phyloP scores from a whole-genome alignment of 2,329 filamentous ascomycete genomes.

The Penicillium sp. region DNA sequence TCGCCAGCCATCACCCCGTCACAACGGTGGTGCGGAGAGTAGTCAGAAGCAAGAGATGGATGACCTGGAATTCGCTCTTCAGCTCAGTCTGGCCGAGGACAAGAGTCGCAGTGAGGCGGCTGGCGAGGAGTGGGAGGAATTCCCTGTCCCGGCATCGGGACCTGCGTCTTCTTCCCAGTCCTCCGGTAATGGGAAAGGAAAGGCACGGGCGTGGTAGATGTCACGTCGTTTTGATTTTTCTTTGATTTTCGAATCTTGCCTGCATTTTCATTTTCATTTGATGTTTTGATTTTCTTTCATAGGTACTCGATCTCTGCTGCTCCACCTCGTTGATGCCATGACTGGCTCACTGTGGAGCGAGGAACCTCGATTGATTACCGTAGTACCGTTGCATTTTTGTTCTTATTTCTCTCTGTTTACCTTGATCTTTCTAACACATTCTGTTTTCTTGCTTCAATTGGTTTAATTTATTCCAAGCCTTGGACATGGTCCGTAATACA shows the following conservation, averaged over 20 bases:
- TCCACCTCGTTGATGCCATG: not conserved
- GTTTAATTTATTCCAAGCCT: not conserved
- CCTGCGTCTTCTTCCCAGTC: constrained; percentile 24
- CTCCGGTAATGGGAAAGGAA: constrained; percentile 37
- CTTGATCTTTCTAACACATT: not conserved
- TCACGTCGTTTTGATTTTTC: not conserved
- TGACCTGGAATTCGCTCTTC: constrained; percentile 64
- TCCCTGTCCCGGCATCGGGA: constrained; percentile 28
- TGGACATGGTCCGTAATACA: not conserved
- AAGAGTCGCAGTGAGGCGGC: constrained; percentile 45
- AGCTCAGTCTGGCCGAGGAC: constrained; percentile 63
- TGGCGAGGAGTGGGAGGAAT: constrained; percentile 33
- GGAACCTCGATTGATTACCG: not conserved
- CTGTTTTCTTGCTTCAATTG: not conserved
- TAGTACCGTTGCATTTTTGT: not conserved
- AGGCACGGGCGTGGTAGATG: constrained; percentile 30
- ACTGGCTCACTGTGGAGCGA: not conserved
- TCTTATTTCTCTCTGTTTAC: not conserved
- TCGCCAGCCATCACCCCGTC: constrained; percentile 21
- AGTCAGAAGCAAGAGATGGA: constrained; percentile 52
- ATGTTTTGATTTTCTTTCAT: not conserved
- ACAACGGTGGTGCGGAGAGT: constrained; percentile 31
- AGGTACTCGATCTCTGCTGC: not conserved
- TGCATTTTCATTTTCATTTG: not conserved
- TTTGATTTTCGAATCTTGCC: not conserved